phyloP scores from a whole-genome alignment of 163 green algal genomes.

The Trebouxiophyceae sp. region DNA sequence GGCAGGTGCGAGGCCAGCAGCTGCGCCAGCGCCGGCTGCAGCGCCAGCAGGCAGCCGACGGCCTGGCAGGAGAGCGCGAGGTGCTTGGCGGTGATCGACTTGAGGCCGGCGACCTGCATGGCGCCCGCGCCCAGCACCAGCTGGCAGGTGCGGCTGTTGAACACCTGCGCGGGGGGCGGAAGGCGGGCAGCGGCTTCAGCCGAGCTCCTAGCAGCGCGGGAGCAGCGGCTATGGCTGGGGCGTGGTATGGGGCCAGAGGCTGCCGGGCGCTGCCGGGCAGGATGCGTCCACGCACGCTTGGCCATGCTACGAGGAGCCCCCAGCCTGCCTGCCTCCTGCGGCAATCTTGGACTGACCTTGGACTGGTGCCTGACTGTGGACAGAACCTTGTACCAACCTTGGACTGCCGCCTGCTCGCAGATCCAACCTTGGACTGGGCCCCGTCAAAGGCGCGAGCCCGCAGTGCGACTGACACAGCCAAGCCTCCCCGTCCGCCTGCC shows the following conservation, averaged over 20 bases:
- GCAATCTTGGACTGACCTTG: too few species aligned
- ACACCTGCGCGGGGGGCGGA: constrained; percentile 33
- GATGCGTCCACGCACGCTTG: not conserved
- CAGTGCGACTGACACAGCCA: too few species aligned
- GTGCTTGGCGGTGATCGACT: constrained; percentile 95
- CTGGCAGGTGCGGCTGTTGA: constrained; percentile 72
- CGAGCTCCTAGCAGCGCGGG: not conserved
- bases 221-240: not conserved
- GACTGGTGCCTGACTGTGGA: too few species aligned
- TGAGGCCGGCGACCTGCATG: constrained; percentile 76
- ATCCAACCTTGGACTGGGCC: too few species aligned
- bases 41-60: constrained; percentile 50
- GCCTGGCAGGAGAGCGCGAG: constrained; percentile 76
- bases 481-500: too few species aligned
- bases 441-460: too few species aligned
- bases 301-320: not conserved
- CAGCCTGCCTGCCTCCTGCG: not conserved
- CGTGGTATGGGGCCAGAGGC: too few species aligned
- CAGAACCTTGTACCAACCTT: too few species aligned
- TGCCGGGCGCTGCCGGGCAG: not conserved
- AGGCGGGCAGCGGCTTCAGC: not conserved
- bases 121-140: constrained; percentile 78
- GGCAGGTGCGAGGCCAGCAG: constrained; percentile 32
- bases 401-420: too few species aligned
- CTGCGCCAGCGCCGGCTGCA: constrained; percentile 49